phyloP scores from a whole-genome alignment of 75 land plant genomes.

The Sequoia sempervirens region DNA sequence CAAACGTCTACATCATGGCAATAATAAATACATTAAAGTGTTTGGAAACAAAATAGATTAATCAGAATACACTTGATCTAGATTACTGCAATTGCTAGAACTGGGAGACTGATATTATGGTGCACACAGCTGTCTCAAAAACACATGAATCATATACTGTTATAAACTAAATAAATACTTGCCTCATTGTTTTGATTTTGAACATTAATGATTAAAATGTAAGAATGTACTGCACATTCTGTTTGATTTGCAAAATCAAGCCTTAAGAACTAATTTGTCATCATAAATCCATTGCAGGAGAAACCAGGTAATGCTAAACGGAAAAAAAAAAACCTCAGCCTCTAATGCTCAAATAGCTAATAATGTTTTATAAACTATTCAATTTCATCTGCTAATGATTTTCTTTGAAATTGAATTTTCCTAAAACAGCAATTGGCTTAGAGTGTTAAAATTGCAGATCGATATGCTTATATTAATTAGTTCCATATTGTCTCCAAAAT shows the following conservation, averaged over 20 bases:
- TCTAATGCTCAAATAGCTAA: background rate
- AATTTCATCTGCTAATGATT: background rate
- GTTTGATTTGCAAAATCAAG: background rate
- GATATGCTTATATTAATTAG: background rate
- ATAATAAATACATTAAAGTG: background rate
- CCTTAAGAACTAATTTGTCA: background rate
- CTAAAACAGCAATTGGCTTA: background rate
- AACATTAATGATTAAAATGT: background rate
- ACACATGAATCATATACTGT: background rate
- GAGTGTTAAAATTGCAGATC: background rate
- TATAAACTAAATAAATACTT: background rate
- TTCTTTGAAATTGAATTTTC: background rate
- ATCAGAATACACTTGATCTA: background rate
- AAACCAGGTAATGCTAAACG: background rate
- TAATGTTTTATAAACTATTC: background rate
- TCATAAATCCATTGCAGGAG: background rate
- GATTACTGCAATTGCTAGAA: background rate
- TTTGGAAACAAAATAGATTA: background rate
- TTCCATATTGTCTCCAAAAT: background rate
- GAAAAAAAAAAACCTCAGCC: background rate
- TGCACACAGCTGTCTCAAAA: background rate
- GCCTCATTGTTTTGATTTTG: background rate
- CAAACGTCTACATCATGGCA: conserved; percentile 48
- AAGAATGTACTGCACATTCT: background rate
- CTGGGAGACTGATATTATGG: no score